These are phyloP conservation scores for Trichosanthes cucumerina DNA, from an alignment of 306 rosid genomes.

Conservation along the genomic window DNA sequence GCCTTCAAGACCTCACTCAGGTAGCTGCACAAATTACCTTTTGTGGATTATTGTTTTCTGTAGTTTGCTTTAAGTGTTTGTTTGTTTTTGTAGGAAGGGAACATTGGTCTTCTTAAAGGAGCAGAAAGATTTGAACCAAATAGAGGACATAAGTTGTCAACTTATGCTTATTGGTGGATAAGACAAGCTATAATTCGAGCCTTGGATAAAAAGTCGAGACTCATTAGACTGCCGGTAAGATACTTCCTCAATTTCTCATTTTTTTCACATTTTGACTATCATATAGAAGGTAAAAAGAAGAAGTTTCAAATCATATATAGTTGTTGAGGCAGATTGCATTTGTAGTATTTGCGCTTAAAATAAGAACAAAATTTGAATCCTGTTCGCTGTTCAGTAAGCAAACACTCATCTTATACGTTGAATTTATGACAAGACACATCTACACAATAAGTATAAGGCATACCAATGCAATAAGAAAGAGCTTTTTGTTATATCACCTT, in stretches of 20 bases:
- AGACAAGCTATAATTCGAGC: slow-evolving; percentile 70
- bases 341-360: neutral
- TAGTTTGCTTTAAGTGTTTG: neutral
- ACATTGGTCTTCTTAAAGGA: slow-evolving; percentile 72
- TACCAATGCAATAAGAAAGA: neutral
- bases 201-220: slow-evolving; percentile 54
- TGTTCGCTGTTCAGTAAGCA: neutral
- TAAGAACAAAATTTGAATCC: neutral
- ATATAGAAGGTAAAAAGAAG: neutral
- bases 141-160: slow-evolving; percentile 60
- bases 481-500: neutral
- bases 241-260: slow-evolving; percentile 8
- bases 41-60: slow-evolving; percentile 6
- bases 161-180: slow-evolving; percentile 90
- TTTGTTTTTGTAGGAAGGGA: slow-evolving; percentile 57
- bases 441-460: neutral
- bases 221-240: slow-evolving; percentile 73
- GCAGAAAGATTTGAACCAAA: slow-evolving; percentile 63
- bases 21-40: slow-evolving; percentile 21
- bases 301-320: neutral
- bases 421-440: neutral
- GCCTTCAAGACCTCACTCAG: slow-evolving; percentile 76
- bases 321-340: neutral
- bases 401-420: neutral
- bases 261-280: neutral